A percentile compares a stretch with the other conserved stretches of the same genome.
Conservation (phyloP, 176 grass and related monocot species). For the Musa acuminata region DNA sequence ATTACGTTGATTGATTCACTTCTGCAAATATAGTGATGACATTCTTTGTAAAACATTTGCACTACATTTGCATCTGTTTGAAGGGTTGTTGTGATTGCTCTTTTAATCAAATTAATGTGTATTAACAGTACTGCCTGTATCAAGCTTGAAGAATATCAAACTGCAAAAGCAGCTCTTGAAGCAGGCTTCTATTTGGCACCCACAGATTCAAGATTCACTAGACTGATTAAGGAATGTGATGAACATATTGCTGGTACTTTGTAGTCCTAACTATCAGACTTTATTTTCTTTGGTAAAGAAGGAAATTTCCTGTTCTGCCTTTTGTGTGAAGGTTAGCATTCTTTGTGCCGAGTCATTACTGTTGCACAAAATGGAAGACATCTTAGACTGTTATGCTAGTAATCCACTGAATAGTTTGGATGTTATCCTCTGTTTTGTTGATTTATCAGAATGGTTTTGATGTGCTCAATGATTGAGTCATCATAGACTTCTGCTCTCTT, state of each 20-base stretch:
- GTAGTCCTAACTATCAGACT: background rate
- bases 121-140: constrained; percentile 57
- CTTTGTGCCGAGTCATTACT: background rate
- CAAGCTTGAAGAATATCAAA: constrained; percentile 79
- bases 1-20: no score
- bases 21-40: no score
- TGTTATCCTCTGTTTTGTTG: no score
- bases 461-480: no score
- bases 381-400: no score
- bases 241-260: constrained; percentile 51
- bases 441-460: no score
- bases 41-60: background rate
- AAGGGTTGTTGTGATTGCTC: background rate
- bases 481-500: no score
- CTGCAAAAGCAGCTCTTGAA: constrained; percentile 77
- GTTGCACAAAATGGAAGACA: no score
- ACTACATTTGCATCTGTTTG: background rate
- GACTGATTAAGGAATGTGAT: constrained; percentile 62
- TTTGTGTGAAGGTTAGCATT: background rate
- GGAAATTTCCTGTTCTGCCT: background rate
- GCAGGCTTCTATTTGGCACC: constrained; percentile 39
- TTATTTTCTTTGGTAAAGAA: background rate
- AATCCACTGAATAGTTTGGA: no score
- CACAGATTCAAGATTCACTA: constrained; percentile 59
- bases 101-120: constrained; percentile 6